Evolutionary conservation across 1,284 basidiomycete genomes (phyloP).

Genomic region (Fomitopsis palustris): DNA sequence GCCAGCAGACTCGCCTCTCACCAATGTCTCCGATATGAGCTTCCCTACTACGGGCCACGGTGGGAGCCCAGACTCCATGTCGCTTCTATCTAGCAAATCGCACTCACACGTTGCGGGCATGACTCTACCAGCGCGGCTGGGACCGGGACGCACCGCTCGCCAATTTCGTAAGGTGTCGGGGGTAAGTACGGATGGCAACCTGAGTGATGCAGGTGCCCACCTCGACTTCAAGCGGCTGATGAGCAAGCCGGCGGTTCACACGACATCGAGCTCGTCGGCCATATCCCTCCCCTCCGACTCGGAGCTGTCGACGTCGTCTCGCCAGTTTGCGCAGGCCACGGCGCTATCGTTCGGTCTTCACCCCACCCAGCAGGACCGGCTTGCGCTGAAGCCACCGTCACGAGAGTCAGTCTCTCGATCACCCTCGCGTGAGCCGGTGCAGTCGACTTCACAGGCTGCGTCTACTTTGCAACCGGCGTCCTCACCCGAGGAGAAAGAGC

Average conservation of each 20-base stretch:
- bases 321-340: slow-evolving; percentile 1
- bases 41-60: slow-evolving; percentile 6
- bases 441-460: not conserved
- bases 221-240: slow-evolving; percentile 37
- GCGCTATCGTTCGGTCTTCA: not conserved
- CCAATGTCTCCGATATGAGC: slow-evolving; percentile 12
- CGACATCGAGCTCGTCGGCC: slow-evolving; percentile 25
- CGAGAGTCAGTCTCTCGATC: not conserved
- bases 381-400: not conserved
- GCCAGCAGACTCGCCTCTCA: slow-evolving; percentile 9
- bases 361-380: not conserved
- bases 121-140: slow-evolving; percentile 1
- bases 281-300: slow-evolving; percentile 32
- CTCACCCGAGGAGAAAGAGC: slow-evolving; percentile 3
- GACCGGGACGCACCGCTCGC: slow-evolving; percentile 12
- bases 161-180: slow-evolving; percentile 23
- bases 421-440: slow-evolving; percentile 4
- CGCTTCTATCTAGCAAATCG: slow-evolving; percentile 2
- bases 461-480: slow-evolving; percentile 4
- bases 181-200: slow-evolving; percentile 21
- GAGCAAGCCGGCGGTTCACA: slow-evolving; percentile 33
- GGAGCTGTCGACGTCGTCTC: slow-evolving; percentile 19
- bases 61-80: not conserved
- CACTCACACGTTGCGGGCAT: not conserved
- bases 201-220: slow-evolving; percentile 23